Percentiles rank a stretch among this genome's conserved stretches.
Evolutionary conservation across 1,284 basidiomycete genomes (phyloP).

Genomic region (Sphaerobolus stellatus): DNA sequence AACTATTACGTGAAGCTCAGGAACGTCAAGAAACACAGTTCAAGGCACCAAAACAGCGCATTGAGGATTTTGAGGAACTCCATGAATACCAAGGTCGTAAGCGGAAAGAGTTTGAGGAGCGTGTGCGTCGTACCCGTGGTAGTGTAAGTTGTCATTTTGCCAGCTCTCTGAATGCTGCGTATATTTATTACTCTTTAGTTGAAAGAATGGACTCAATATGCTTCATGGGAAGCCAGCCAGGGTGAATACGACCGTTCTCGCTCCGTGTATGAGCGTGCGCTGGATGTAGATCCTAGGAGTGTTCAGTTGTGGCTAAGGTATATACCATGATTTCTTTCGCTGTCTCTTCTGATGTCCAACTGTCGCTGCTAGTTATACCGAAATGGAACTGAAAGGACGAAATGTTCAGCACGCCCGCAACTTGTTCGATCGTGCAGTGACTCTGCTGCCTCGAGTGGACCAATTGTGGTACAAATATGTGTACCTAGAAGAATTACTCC

Average conservation of each 20-base stretch:
- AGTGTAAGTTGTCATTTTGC: constrained; percentile 62
- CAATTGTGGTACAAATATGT: constrained; percentile 99
- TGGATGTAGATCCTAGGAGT: constrained; percentile 91
- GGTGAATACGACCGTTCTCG: constrained; percentile 92
- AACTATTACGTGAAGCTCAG: constrained; percentile 96
- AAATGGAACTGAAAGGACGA: constrained; percentile 96
- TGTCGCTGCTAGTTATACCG: constrained; percentile 46
- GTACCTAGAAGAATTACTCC: constrained; percentile 94
- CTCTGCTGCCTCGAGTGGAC: constrained; percentile 92
- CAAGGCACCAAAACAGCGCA: constrained; percentile 88
- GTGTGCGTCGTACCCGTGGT: constrained; percentile 85
- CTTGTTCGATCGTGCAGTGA: constrained; percentile 94
- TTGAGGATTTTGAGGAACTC: constrained; percentile 97
- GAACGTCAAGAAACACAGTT: constrained; percentile 93
- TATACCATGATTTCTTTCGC: constrained; percentile 10
- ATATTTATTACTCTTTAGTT: constrained; percentile 22
- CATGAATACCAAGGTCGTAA: constrained; percentile 94
- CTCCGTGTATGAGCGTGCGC: constrained; percentile 93
- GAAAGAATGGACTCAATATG: constrained; percentile 59
- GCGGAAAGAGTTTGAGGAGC: constrained; percentile 94
- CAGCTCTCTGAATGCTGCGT: not conserved
- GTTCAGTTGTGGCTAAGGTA: constrained; percentile 94
- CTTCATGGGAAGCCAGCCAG: constrained; percentile 85
- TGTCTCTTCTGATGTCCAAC: not conserved
- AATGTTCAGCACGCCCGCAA: constrained; percentile 98